Evolutionary conservation across 257 asterid species (phyloP).

Genomic region (Nicotiana attenuata): DNA sequence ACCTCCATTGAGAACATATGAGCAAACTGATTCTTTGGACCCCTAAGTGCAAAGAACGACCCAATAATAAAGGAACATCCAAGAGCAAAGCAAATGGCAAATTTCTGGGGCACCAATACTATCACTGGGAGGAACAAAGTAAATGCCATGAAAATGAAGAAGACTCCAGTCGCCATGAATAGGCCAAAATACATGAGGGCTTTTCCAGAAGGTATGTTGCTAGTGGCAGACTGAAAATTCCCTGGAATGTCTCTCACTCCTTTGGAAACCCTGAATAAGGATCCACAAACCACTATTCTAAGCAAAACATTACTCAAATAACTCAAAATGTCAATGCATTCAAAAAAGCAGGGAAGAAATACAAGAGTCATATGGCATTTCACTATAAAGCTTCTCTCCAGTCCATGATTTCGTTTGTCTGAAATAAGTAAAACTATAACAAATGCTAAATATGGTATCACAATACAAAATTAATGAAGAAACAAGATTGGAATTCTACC

Average conservation of each 20-base stretch:
- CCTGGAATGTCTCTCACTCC: slow-evolving; percentile 90
- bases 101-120: slow-evolving; percentile 87
- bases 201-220: slow-evolving; percentile 88
- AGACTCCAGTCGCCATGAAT: slow-evolving; percentile 74
- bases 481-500: not conserved
- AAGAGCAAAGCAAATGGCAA: slow-evolving; percentile 77
- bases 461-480: not conserved
- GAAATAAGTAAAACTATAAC: not conserved
- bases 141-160: slow-evolving; percentile 86
- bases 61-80: slow-evolving; percentile 84
- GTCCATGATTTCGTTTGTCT: not conserved
- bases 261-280: slow-evolving; percentile 61
- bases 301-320: not conserved
- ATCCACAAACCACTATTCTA: not conserved
- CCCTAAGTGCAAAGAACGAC: slow-evolving; percentile 88
- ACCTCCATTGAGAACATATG: slow-evolving; percentile 95
- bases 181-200: slow-evolving; percentile 81
- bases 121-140: slow-evolving; percentile 85
- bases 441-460: not conserved
- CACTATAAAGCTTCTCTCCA: not conserved
- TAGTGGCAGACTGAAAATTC: slow-evolving; percentile 93
- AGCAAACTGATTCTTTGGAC: slow-evolving; percentile 68
- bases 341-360: not conserved
- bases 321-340: not conserved
- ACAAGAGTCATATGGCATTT: not conserved